Evolutionary conservation across 192 early-diverging fungal species (phyloP), one percentile per base, ranked within the genome.

Genomic region (Neocallimastix lanati): DNA sequence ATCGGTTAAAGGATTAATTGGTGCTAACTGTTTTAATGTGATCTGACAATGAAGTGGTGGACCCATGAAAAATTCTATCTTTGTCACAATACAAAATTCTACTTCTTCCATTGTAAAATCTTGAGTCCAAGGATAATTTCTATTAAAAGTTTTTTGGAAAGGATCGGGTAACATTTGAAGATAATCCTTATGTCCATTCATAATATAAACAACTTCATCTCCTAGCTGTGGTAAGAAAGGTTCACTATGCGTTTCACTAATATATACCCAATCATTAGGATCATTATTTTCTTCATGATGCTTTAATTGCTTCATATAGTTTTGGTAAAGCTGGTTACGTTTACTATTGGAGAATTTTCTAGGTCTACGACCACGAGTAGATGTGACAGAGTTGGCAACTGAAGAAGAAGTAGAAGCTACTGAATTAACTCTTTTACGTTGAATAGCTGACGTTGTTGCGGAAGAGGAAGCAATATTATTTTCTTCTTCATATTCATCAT

Each of bases 191-290:
- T 92, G 90, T 0, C 91, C 91, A 77, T 92, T 86, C 15, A 80
- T 77, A 77, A 91, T 84, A 30, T 90, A 86, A 13, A 85, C 88
- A 12, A 92, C 84, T 77, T 82, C 79, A 36, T 92, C 91, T 28
- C 87, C 89, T 2, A 92, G 38, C 77, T 92, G 91, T 27, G 91
- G 91, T 16, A 86, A 81, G 77, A 91, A 92, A 28, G 91, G 91
- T 67, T 67, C 50, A n/a, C 25, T 67, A 67, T 67, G 25, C 0
- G 50, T 67, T 67, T 67, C 50, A 67, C 50, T 67, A n/a, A 67
- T 67, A n/a, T n/a, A 67, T n/a, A 67, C 9, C 50, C 50, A 67
- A 67, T 67, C 50, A 67, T 27, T 21, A 21, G 50, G 50, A 67
- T 67, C 50, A n/a, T 67, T 18, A 25, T 67, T 67, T n/a, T 67